A percentile compares a stretch with the other conserved stretches of the same genome.
Evolutionary conservation across 2,329 filamentous ascomycete species (phyloP).

Genomic region (Eutypa lata): DNA sequence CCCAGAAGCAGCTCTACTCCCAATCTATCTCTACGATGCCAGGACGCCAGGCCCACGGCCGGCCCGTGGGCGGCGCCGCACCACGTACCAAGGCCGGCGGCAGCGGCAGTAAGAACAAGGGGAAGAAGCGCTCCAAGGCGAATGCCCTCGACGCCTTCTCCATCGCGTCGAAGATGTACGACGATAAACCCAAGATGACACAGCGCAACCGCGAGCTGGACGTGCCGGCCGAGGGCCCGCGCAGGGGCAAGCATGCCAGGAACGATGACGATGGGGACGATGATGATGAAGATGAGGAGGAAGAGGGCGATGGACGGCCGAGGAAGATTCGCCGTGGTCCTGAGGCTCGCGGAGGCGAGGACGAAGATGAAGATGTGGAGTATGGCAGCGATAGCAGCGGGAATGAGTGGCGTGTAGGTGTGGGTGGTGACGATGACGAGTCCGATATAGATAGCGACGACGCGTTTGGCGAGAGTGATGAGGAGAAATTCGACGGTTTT

Average conservation of each 20-base stretch:
- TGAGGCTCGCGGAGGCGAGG: constrained; percentile 32
- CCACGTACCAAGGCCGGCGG: constrained; percentile 19
- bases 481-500: constrained; percentile 79
- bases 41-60: constrained; percentile 57
- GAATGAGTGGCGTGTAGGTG: constrained; percentile 77
- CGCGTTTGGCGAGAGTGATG: constrained; percentile 84
- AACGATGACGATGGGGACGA: constrained; percentile 51
- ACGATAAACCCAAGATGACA: constrained; percentile 44
- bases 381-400: constrained; percentile 82
- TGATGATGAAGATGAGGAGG: constrained; percentile 59
- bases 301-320: constrained; percentile 51
- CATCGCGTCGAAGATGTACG: constrained; percentile 52
- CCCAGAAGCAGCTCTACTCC: background rate
- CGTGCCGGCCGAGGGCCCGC: constrained; percentile 29
- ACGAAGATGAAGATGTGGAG: constrained; percentile 61
- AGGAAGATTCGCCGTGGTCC: constrained; percentile 38
- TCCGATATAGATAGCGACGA: constrained; percentile 68
- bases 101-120: constrained; percentile 16
- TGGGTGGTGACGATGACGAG: constrained; percentile 52
- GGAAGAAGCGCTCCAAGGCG: constrained; percentile 47
- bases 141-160: constrained; percentile 55
- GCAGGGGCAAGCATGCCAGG: constrained; percentile 37
- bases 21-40: constrained; percentile 39
- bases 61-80: constrained; percentile 41
- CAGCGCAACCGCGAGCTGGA: constrained; percentile 52